phyloP scores from a whole-genome alignment of 2,329 filamentous ascomycete species.

The Colletotrichum brevisporum region DNA sequence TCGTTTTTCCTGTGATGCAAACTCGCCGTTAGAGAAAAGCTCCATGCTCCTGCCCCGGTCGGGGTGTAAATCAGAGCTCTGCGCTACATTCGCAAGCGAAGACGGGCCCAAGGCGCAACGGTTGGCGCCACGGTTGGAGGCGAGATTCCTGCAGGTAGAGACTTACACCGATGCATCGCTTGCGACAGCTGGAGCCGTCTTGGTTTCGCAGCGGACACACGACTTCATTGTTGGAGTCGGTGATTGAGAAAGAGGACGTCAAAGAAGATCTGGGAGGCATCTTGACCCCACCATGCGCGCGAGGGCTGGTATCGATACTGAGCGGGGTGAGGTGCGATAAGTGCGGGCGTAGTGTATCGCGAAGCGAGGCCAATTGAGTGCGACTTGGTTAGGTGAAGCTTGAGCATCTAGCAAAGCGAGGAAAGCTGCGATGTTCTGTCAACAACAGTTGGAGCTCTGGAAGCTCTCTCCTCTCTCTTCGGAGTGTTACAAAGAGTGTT shows the following conservation, averaged over 20 bases:
- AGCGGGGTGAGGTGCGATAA: slow-evolving; percentile 49
- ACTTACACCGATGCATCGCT: slow-evolving; percentile 98
- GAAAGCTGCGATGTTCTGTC: slow-evolving; percentile 26
- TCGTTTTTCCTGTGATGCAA: slow-evolving; percentile 80
- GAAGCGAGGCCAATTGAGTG: slow-evolving; percentile 51
- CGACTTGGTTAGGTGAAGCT: slow-evolving; percentile 41
- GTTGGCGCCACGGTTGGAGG: slow-evolving; percentile 19
- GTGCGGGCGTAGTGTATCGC: slow-evolving; percentile 40
- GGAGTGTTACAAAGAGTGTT: slow-evolving; percentile 48
- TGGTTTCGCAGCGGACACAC: slow-evolving; percentile 96
- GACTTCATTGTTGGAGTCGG: slow-evolving; percentile 94
- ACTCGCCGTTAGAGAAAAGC: slow-evolving; percentile 44
- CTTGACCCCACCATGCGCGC: slow-evolving; percentile 71
- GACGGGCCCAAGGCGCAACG: slow-evolving; percentile 21
- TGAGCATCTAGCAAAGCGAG: slow-evolving; percentile 34
- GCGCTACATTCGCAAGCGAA: slow-evolving; percentile 18
- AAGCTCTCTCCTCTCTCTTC: slow-evolving; percentile 40
- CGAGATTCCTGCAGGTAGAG: slow-evolving; percentile 32
- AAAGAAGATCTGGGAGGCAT: slow-evolving; percentile 93
- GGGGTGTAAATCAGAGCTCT: slow-evolving; percentile 29
- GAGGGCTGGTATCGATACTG: slow-evolving; percentile 52
- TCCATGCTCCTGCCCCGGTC: slow-evolving; percentile 15
- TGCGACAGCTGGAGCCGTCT: slow-evolving; percentile 96
- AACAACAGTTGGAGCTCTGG: slow-evolving; percentile 35
- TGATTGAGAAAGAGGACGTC: slow-evolving; percentile 91